Conservation (phyloP, 345 rosid species). For the thale cress (Arabidopsis thaliana) region TAIR10.1 NC_003076.8:1537501-1538000, state of each 20-base stretch:
- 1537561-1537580: constrained; percentile 45
- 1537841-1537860: constrained; percentile 54
- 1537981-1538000: constrained; percentile 45
- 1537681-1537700: constrained; percentile 57
- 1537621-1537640: constrained; percentile 39
- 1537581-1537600: constrained; percentile 35
- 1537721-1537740: constrained; percentile 46
- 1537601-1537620: constrained; percentile 48
- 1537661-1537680: constrained; percentile 49
- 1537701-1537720: constrained; percentile 64
- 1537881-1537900: constrained; percentile 65
- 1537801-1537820: constrained; percentile 52
- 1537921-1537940: constrained; percentile 53
- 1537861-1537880: constrained; percentile 50
- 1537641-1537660: constrained; percentile 50
- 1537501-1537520: constrained; percentile 49
- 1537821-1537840: constrained; percentile 44
- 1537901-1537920: constrained; percentile 48
- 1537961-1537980: constrained; percentile 53
- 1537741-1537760: constrained; percentile 52
- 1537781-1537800: constrained; percentile 46
- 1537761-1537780: constrained; percentile 38
- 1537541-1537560: constrained; percentile 48
- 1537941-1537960: constrained; percentile 52
- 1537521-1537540: constrained; percentile 43